Base-by-base conservation (phyloP, 78 protist genomes). In the Ministeria vibrans region DNA sequence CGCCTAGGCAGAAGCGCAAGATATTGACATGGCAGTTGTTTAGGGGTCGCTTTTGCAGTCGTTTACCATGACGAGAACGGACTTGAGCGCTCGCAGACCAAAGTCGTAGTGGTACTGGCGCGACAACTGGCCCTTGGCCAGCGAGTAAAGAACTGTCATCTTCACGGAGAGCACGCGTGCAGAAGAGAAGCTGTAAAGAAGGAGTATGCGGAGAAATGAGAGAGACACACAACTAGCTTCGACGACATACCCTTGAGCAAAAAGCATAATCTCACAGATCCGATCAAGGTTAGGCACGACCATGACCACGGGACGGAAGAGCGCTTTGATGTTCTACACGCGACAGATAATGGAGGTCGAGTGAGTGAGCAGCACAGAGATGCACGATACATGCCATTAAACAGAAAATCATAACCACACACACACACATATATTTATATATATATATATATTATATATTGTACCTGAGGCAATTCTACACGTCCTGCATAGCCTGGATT, bases 401-500 rank as follows among this genome's bases (percentile, higher is more conserved):
- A n/a, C n/a, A n/a, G n/a, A n/a, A n/a, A n/a, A n/a, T n/a, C n/a
- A n/a, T n/a, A n/a, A n/a, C n/a, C n/a, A n/a, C n/a, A n/a, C n/a
- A n/a, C n/a, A n/a, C n/a, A n/a, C n/a, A n/a, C n/a, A n/a, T n/a
- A n/a, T n/a, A n/a, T n/a, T n/a, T n/a, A n/a, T n/a, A n/a, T n/a
- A n/a, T n/a, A n/a, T n/a, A n/a, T n/a, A n/a, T n/a, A n/a, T n/a
- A n/a, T n/a, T n/a, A n/a, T n/a, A n/a, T n/a, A n/a, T n/a, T n/a
- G n/a, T n/a, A n/a, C n/a, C n/a, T n/a, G 91, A 0, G 94, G 94
- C 34, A 91, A 88, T 80, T 91, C 94, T 25, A 51, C 59, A 25
- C 96, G 89, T 5, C 96, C 96, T 28, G 92, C 90, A 63, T 93
- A 93, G 43, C 96, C 96, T 25, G 96, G 96, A 77, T 85, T 85